A percentile compares a stretch with the other conserved stretches of the same genome.
These are phyloP conservation scores for Rhodocollybia butyracea DNA, from an alignment of 768 basidiomycete genomes.

Conservation along the genomic window DNA sequence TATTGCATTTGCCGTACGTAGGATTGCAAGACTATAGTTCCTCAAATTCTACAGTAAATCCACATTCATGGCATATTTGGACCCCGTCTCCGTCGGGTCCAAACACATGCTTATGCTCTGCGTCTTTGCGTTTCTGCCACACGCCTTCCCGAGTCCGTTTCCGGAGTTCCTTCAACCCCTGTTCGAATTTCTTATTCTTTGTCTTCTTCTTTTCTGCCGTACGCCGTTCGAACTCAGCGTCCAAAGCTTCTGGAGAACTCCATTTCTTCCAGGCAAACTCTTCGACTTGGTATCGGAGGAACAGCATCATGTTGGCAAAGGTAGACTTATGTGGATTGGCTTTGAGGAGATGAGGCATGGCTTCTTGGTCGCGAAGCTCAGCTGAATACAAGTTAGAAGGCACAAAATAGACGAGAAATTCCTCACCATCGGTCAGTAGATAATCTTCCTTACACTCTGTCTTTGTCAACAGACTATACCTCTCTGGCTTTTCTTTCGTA, in stretches of 20 bases:
- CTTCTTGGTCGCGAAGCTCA: slow-evolving; percentile 88
- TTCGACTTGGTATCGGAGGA: slow-evolving; percentile 90
- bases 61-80: slow-evolving; percentile 86
- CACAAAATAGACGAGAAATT: slow-evolving; percentile 2
- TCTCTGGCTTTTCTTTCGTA: slow-evolving; percentile 86
- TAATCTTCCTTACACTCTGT: slow-evolving; percentile 99
- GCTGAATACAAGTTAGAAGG: slow-evolving; percentile 41
- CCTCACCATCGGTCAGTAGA: slow-evolving; percentile 86
- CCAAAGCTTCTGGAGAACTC: slow-evolving; percentile 90
- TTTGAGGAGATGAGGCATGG: slow-evolving; percentile 90
- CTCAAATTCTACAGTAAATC: slow-evolving; percentile 89
- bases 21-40: slow-evolving; percentile 45
- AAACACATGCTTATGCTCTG: slow-evolving; percentile 86
- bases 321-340: slow-evolving; percentile 94
- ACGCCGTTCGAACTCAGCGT: slow-evolving; percentile 81
- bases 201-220: slow-evolving; percentile 82
- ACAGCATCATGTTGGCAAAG: slow-evolving; percentile 99
- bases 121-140: slow-evolving; percentile 84
- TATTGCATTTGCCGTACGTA: neutral
- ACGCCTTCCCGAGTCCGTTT: slow-evolving; percentile 84
- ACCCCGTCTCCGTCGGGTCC: slow-evolving; percentile 56
- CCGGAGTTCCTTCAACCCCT: slow-evolving; percentile 80
- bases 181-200: slow-evolving; percentile 93
- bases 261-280: slow-evolving; percentile 98
- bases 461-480: slow-evolving; percentile 93